Percentiles rank a stretch among this genome's conserved stretches.
phyloP scores from a whole-genome alignment of 176 grass and related monocot species.

The Oryza meridionalis region DNA sequence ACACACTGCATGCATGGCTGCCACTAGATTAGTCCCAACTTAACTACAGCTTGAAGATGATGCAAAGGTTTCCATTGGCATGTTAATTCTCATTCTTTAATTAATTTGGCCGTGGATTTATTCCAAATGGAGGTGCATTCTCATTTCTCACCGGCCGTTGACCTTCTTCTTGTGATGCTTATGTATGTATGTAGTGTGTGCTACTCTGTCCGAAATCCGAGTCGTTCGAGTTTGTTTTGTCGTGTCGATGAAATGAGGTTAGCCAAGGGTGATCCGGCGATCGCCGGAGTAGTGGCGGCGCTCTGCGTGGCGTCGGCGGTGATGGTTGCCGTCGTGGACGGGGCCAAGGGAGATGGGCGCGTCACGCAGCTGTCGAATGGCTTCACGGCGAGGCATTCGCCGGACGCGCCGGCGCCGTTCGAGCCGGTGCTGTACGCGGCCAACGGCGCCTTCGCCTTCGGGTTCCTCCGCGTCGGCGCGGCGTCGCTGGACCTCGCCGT shows the following conservation, averaged over 20 bases:
- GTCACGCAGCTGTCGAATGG: constrained; percentile 42
- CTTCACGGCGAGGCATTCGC: constrained; percentile 50
- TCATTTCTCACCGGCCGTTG: neutral
- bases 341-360: neutral
- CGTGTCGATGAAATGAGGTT: constrained; percentile 13
- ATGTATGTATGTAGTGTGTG: neutral
- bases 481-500: constrained; percentile 64
- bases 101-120: neutral
- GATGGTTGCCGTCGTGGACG: neutral
- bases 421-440: constrained; percentile 52
- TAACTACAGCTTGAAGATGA: neutral
- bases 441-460: constrained; percentile 58
- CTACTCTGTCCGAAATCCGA: neutral
- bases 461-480: constrained; percentile 64
- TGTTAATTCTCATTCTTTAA: neutral
- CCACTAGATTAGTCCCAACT: neutral
- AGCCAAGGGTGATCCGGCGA: constrained; percentile 27
- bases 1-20: neutral
- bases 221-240: neutral
- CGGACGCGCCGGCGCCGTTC: constrained; percentile 40
- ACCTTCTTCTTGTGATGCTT: constrained; percentile 8
- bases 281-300: neutral
- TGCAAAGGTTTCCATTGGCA: neutral
- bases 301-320: constrained; percentile 16
- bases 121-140: neutral